phyloP scores from a whole-genome alignment of 305 asterid species.

The Fraxinus paxiana region DNA sequence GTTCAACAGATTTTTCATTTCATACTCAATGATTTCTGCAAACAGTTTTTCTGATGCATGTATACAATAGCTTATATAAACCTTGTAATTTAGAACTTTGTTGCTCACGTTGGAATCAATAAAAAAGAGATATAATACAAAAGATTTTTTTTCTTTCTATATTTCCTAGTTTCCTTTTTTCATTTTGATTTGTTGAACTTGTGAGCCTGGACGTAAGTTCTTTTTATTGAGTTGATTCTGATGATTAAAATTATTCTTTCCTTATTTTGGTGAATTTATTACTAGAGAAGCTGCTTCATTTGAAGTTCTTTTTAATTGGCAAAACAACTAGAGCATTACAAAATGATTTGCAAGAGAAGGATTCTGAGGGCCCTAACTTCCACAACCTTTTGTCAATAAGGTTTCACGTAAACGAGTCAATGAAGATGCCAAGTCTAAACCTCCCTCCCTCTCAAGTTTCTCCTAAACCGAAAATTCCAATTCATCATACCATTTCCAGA shows the following conservation, averaged over 20 bases:
- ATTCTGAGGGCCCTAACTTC: neutral
- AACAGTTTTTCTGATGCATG: too few relatives aligned
- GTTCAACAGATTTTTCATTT: too few relatives aligned
- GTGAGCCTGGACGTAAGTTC: neutral
- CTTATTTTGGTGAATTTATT: neutral
- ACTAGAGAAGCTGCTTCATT: neutral
- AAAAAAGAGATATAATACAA: too few relatives aligned
- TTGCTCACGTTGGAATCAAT: too few relatives aligned
- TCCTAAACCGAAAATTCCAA: neutral
- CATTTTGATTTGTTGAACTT: neutral
- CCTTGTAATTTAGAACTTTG: too few relatives aligned
- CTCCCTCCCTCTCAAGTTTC: neutral
- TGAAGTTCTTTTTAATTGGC: neutral
- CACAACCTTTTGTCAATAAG: neutral
- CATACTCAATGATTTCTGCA: too few relatives aligned
- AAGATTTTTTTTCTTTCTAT: too few relatives aligned
- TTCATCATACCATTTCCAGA: neutral
- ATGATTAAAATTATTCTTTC: neutral
- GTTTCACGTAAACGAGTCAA: neutral
- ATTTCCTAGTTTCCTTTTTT: too few relatives aligned
- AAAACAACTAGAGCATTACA: neutral
- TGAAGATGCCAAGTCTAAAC: neutral
- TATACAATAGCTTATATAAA: too few relatives aligned
- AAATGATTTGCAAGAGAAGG: neutral
- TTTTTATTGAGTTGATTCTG: neutral